Evolutionary conservation across 768 basidiomycete genomes (phyloP).

Genomic region (Termitomyces sp.): DNA sequence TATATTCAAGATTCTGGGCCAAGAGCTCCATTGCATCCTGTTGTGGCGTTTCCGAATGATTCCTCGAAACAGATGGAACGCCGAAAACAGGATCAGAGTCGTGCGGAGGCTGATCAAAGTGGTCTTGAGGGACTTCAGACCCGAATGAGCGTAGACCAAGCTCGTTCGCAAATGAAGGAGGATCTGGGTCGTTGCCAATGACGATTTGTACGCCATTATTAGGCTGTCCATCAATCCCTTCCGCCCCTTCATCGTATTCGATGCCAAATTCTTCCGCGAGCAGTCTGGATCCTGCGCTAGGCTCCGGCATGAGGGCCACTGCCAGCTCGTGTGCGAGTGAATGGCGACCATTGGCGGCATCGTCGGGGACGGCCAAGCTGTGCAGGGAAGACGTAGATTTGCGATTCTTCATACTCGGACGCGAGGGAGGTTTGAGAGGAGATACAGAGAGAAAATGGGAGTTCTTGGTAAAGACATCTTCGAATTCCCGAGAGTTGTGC

Average conservation of each 20-base stretch:
- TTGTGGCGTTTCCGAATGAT: slow-evolving; percentile 23
- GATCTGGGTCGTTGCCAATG: slow-evolving; percentile 23
- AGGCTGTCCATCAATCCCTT: slow-evolving; percentile 65
- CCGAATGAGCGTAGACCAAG: slow-evolving; percentile 28
- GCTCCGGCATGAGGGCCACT: slow-evolving; percentile 84
- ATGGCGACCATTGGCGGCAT: slow-evolving; percentile 46
- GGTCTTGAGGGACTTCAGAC: slow-evolving; percentile 21
- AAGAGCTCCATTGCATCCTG: slow-evolving; percentile 73
- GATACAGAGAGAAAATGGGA: slow-evolving; percentile 32
- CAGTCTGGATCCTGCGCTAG: slow-evolving; percentile 69
- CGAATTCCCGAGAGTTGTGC: slow-evolving; percentile 28
- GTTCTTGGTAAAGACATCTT: slow-evolving; percentile 23
- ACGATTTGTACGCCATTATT: slow-evolving; percentile 28
- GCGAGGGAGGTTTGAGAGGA: slow-evolving; percentile 32
- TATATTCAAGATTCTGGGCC: slow-evolving; percentile 70
- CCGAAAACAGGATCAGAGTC: slow-evolving; percentile 45
- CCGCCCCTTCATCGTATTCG: slow-evolving; percentile 84
- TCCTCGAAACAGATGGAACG: slow-evolving; percentile 30
- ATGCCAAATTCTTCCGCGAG: slow-evolving; percentile 88
- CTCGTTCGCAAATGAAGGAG: slow-evolving; percentile 42
- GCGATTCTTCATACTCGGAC: slow-evolving; percentile 33
- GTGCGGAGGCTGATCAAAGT: slow-evolving; percentile 25
- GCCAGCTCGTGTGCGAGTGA: slow-evolving; percentile 88
- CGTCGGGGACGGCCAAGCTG: slow-evolving; percentile 35
- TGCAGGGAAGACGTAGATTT: slow-evolving; percentile 53